Base-by-base conservation (phyloP, 1,139 yeast genomes). In the Yamadazyma atmosphaerica region DNA sequence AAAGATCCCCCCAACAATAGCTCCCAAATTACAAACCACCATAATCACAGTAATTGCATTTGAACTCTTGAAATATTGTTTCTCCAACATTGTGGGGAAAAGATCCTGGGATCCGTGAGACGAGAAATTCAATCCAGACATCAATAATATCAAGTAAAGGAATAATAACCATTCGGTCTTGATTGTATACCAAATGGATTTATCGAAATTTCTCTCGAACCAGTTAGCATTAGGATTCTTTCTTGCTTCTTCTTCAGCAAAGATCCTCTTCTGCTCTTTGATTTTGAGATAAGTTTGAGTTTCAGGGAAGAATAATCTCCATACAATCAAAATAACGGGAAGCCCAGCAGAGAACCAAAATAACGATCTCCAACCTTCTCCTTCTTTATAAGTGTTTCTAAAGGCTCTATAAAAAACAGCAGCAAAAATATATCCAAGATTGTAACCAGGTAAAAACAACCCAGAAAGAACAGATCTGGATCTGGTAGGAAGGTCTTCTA, bases 41-140 rank as follows among this genome's bases (percentile, higher is more conserved):
- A 68, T 65, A 33, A 74, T 72, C 13, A 73, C 68, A 0, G 81
- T 75, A 38, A 62, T 58, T 11, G 58, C 54, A 46, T 76, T 58
- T 2, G 61, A 47, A 13, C 58, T 52, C 21, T 63, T 57, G 11
- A 51, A 54, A 36, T 65, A 55, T 52, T 76, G 81, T 11, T 56
- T 64, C 11, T 61, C 58, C 18, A 76, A 60, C 55, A 74, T 55
- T 0, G 79, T 73, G 26, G 79, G 78, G 54, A 68, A 74, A 41
- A 76, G 59, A 55, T 77, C 82, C 52, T 75, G 81, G 8, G 79
- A 68, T 1, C 79, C 80, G 43, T 77, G 82, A 10, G 80, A 70
- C 55, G 71, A 67, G 52, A 76, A 77, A 54, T 77, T 76, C 56
- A 69, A 64, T 10, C 74, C 76, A 4, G 78, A 58, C 72, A 74